Percentiles rank a stretch among this genome's conserved stretches.
Conservation (phyloP, 2,329 filamentous ascomycete species). For the Claviceps sp. region DNA sequence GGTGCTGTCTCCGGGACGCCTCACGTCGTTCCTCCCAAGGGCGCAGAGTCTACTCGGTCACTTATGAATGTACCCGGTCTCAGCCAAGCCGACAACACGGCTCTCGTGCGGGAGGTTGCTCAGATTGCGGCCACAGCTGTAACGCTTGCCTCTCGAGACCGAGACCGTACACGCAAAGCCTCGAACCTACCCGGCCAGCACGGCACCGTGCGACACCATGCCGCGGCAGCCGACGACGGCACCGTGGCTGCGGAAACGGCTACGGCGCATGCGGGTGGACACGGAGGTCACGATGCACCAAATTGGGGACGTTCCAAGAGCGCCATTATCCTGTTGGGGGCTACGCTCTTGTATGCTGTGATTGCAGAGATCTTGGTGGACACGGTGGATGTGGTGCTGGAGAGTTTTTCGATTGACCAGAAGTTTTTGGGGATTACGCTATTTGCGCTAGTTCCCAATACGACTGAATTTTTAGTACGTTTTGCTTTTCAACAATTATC, state of each 20-base stretch:
- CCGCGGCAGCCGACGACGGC: constrained; percentile 20
- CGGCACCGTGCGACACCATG: constrained; percentile 13
- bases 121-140: constrained; percentile 90
- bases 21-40: constrained; percentile 67
- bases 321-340: constrained; percentile 72
- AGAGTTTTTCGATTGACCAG: constrained; percentile 83
- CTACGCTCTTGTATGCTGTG: constrained; percentile 86
- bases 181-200: constrained; percentile 19
- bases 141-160: constrained; percentile 70
- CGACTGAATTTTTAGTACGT: constrained; percentile 86
- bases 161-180: constrained; percentile 23
- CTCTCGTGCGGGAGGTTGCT: constrained; percentile 72
- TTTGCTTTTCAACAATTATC: not conserved
- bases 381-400: constrained; percentile 90
- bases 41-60: constrained; percentile 26
- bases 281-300: constrained; percentile 87
- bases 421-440: constrained; percentile 96
- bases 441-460: constrained; percentile 94
- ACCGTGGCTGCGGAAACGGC: constrained; percentile 18
- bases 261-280: constrained; percentile 22
- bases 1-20: constrained; percentile 36
- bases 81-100: constrained; percentile 69
- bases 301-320: constrained; percentile 95
- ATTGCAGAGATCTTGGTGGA: constrained; percentile 96
- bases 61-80: constrained; percentile 52